A percentile compares a stretch with the other conserved stretches of the same genome.
Evolutionary conservation across 225 moss, liverwort and hornwort species (phyloP).

Genomic region (Asterella californica): DNA sequence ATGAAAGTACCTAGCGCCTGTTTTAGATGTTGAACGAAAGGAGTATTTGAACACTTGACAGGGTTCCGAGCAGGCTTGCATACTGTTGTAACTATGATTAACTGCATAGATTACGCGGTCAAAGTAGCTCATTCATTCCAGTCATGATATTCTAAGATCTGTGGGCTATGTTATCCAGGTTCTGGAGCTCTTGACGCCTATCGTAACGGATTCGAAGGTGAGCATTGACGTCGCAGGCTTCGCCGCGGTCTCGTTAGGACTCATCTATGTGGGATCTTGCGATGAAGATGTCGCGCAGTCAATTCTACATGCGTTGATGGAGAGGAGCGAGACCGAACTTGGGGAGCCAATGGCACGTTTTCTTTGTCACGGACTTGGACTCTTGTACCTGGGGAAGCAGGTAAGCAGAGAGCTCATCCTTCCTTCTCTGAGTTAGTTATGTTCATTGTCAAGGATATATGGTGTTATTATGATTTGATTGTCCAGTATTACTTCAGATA

Average conservation of each 20-base stretch:
- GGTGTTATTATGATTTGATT: neutral
- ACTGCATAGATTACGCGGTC: neutral
- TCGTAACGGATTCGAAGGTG: constrained; percentile 77
- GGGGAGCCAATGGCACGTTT: constrained; percentile 93
- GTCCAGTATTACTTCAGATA: neutral
- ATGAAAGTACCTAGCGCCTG: neutral
- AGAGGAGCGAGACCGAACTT: constrained; percentile 80
- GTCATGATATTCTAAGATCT: neutral
- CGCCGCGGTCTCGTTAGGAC: constrained; percentile 86
- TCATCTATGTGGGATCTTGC: constrained; percentile 93
- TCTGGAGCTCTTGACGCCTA: constrained; percentile 83
- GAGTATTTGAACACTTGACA: neutral
- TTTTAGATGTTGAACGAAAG: neutral
- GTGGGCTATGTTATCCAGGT: constrained; percentile 47
- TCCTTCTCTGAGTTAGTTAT: neutral
- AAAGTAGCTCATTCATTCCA: neutral
- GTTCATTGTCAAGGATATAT: too few relatives aligned
- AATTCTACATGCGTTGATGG: constrained; percentile 92
- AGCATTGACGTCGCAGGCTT: constrained; percentile 88
- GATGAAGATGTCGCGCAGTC: constrained; percentile 94
- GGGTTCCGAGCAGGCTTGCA: neutral
- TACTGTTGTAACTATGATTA: neutral
- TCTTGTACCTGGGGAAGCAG: constrained; percentile 96
- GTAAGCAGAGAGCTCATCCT: constrained; percentile 25
- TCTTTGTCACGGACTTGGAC: constrained; percentile 95